Evolutionary conservation across 306 rosid genomes (phyloP).

Genomic region (Pterocarpus santalinus): DNA sequence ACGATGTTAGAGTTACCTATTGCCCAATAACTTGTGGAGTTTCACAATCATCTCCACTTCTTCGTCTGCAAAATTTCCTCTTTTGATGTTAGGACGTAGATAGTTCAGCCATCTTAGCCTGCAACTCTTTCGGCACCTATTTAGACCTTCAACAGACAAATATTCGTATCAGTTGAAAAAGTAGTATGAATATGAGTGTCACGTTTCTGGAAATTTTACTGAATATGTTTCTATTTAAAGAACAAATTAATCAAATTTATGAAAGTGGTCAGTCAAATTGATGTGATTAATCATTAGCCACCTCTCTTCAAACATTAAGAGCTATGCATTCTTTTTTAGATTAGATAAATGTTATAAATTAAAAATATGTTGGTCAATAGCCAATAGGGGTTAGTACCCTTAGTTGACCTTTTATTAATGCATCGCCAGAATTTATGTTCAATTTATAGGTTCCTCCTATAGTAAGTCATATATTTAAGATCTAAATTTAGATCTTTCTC

Average conservation of each 20-base stretch:
- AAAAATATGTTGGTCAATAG: no score
- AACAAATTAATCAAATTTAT: neutral
- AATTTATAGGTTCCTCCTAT: no score
- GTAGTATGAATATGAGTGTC: neutral
- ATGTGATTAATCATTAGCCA: neutral
- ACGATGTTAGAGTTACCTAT: constrained; percentile 51
- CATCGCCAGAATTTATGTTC: no score
- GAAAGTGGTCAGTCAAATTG: neutral
- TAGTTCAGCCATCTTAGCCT: constrained; percentile 75
- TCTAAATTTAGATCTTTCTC: no score
- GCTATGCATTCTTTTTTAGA: neutral
- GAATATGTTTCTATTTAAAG: neutral
- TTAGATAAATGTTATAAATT: no score
- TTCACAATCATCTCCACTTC: constrained; percentile 69
- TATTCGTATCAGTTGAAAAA: neutral
- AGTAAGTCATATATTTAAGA: no score
- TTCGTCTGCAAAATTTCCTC: constrained; percentile 66
- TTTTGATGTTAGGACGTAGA: constrained; percentile 70
- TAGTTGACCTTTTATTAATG: no score
- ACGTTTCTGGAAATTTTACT: neutral
- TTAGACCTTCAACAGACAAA: constrained; percentile 56
- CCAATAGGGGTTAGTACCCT: no score
- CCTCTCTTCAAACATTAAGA: neutral
- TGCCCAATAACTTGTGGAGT: constrained; percentile 69
- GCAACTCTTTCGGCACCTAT: constrained; percentile 73